Base-by-base conservation (phyloP, 192 early-diverging fungal species). In the Coemansia guatemalensis region DNA sequence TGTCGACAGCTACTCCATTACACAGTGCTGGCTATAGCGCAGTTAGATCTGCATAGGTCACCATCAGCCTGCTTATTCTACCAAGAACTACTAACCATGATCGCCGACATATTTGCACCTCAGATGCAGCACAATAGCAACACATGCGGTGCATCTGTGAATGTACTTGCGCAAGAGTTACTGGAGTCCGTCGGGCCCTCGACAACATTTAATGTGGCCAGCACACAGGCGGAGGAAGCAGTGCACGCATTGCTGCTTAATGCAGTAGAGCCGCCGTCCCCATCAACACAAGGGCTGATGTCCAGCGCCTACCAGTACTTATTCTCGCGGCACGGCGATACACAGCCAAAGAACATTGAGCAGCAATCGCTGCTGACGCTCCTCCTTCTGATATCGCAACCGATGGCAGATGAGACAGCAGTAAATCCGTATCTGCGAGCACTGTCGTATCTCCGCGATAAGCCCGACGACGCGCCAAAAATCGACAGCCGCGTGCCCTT, bases 271-370 rank as follows among this genome's bases (percentile, higher is more conserved):
- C 54, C 69, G 21, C 67, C 73, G 14, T 25, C 56, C 3, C 52
- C 62, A 2, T 57, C 78, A 2, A 64, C 58, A 6, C 69, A 67
- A 24, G 74, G 79, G 1, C 52, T 82, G 33, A 68, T 82, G 3
- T 54, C 56, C 20, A 76, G 74, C 55, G 74, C 74, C n/a, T 82
- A 82, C 51, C 60, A 69, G 57, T 82, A 69, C 24, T 48, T 82
- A 60, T 82, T 82, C 32, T 68, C 74, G 22, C 69, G 79, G 1
- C 68, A 74, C 14, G 26, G 29, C 14, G 58, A 61, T 14, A 35
- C 48, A 5, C 71, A 71, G 33, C 35, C 70, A 0, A 68, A 68
- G 39, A 44, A 22, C 4, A 12, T 65, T 4, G 78, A 81, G 56
- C 79, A 82, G 47, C 59, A 56, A n/a, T 71, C 74, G 26, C 57